These are phyloP conservation scores for Aspergillus asperescens DNA, from an alignment of 495 filamentous ascomycete species.

Conservation along the genomic window DNA sequence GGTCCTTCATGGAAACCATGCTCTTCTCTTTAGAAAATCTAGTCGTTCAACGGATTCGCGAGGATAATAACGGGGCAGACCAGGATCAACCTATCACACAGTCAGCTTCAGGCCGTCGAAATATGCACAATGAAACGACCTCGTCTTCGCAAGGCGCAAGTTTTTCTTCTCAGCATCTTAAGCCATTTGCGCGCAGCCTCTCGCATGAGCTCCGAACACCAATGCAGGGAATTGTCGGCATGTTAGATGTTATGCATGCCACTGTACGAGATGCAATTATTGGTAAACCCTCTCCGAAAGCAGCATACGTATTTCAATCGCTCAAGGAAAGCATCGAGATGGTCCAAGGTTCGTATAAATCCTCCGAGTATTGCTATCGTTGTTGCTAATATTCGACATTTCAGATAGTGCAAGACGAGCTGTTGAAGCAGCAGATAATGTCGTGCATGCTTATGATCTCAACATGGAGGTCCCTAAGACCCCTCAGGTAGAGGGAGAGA, in stretches of 20 bases:
- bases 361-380: not conserved
- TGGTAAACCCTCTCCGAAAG: slow-evolving; percentile 44
- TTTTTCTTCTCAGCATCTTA: slow-evolving; percentile 58
- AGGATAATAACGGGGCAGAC: slow-evolving; percentile 42
- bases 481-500: slow-evolving; percentile 37
- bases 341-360: slow-evolving; percentile 48
- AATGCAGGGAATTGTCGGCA: slow-evolving; percentile 82
- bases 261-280: slow-evolving; percentile 67
- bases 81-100: slow-evolving; percentile 14
- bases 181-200: slow-evolving; percentile 71
- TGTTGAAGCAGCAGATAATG: slow-evolving; percentile 78
- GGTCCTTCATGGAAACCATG: slow-evolving; percentile 69
- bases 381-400: slow-evolving; percentile 6
- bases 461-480: slow-evolving; percentile 76
- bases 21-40: slow-evolving; percentile 72
- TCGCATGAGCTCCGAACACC: slow-evolving; percentile 78
- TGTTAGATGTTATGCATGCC: slow-evolving; percentile 82
- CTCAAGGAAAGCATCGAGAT: slow-evolving; percentile 72
- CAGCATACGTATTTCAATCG: slow-evolving; percentile 53
- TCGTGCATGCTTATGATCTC: slow-evolving; percentile 82
- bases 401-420: slow-evolving; percentile 72
- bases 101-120: slow-evolving; percentile 13
- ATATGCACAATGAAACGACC: slow-evolving; percentile 36
- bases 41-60: slow-evolving; percentile 54
- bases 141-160: slow-evolving; percentile 21